Evolutionary conservation across 2,329 filamentous ascomycete genomes (phyloP).

Genomic region (Pseudocercospora pini-densiflorae): DNA sequence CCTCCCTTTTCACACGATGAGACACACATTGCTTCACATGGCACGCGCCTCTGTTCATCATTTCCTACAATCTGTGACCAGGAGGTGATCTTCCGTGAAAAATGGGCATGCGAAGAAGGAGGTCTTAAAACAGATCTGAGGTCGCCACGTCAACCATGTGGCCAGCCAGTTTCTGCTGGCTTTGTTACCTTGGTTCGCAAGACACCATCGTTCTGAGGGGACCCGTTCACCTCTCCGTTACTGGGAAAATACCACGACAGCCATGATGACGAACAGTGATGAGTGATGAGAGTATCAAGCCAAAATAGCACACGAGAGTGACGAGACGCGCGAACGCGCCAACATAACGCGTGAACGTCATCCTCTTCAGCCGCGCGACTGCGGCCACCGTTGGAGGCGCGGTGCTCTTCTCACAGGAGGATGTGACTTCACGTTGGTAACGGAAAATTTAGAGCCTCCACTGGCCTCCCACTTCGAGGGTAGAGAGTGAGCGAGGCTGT

Average conservation of each 20-base stretch:
- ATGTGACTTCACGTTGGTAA: background rate
- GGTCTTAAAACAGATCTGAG: background rate
- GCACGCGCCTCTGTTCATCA: too few relatives aligned
- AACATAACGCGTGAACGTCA: background rate
- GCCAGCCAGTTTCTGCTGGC: slow-evolving; percentile 1
- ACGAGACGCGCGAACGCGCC: too few relatives aligned
- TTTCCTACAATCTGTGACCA: too few relatives aligned
- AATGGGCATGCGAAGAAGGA: too few relatives aligned
- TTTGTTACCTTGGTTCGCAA: background rate
- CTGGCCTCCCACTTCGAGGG: background rate
- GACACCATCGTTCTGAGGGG: background rate
- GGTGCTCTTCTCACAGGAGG: background rate
- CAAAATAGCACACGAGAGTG: too few relatives aligned
- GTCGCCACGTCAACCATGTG: background rate
- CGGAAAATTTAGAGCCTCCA: background rate
- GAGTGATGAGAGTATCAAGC: background rate
- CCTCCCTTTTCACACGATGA: background rate
- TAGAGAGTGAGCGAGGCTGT: background rate
- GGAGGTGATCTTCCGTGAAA: too few relatives aligned
- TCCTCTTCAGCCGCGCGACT: background rate
- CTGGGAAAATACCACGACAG: background rate
- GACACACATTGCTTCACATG: background rate
- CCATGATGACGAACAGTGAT: background rate
- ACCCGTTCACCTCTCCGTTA: background rate
- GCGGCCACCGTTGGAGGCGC: slow-evolving; percentile 4